A percentile compares a stretch with the other conserved stretches of the same genome.
Evolutionary conservation across 768 basidiomycete species (phyloP).

Genomic region (Daedaleopsis sinensis): DNA sequence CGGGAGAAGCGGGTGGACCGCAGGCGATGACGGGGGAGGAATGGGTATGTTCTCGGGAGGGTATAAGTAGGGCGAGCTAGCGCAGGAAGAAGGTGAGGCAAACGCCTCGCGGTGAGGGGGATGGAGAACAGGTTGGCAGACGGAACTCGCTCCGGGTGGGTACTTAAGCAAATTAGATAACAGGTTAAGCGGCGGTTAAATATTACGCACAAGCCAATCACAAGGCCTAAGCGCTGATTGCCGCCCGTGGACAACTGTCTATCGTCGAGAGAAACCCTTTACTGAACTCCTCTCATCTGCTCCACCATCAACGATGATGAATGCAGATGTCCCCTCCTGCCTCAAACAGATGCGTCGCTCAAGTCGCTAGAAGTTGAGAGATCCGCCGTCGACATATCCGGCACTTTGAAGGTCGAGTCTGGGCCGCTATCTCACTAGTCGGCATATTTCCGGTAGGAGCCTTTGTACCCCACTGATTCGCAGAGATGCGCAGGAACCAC

Average conservation of each 20-base stretch:
- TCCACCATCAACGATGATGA: not conserved
- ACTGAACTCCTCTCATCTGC: not conserved
- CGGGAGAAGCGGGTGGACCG: constrained; percentile 9
- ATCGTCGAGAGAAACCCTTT: no score
- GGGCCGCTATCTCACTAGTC: not conserved
- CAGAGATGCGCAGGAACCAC: not conserved
- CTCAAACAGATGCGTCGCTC: not conserved
- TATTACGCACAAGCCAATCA: not conserved
- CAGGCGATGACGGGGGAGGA: constrained; percentile 4
- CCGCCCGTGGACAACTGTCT: no score
- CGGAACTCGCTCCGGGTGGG: constrained; percentile 15
- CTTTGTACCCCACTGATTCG: not conserved
- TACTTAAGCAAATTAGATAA: not conserved
- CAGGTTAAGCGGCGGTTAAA: not conserved
- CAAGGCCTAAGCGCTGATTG: not conserved
- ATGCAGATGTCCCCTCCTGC: not conserved
- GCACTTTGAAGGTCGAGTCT: not conserved
- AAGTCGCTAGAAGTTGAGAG: not conserved
- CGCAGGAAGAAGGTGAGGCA: constrained; percentile 13
- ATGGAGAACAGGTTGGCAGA: constrained; percentile 9
- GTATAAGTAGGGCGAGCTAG: constrained; percentile 18
- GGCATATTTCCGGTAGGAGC: not conserved
- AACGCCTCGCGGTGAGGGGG: constrained; percentile 21
- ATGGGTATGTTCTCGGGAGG: constrained; percentile 3
- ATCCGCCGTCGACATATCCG: not conserved